Conservation (phyloP, 257 asterid species). For the Primulina eburnea region DNA sequence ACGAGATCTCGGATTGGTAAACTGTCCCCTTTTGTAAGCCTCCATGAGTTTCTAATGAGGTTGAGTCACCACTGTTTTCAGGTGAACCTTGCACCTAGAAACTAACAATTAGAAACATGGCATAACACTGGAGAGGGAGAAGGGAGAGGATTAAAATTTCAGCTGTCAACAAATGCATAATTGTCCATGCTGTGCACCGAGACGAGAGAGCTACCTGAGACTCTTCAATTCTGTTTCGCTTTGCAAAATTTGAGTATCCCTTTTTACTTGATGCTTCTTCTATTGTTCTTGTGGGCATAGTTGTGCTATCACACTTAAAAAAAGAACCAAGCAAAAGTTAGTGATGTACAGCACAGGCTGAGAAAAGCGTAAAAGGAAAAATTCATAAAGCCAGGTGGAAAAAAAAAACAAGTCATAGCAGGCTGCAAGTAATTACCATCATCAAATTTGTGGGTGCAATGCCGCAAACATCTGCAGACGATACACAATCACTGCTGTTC, state of each 20-base stretch:
- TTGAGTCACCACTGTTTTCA: conserved; percentile 24
- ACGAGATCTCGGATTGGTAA: conserved; percentile 11
- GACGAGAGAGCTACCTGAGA: conserved; percentile 29
- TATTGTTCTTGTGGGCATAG: conserved; percentile 9
- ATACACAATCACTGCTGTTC: conserved; percentile 10
- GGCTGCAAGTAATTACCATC: conserved; percentile 38
- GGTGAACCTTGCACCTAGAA: conserved; percentile 41
- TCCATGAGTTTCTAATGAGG: conserved; percentile 24
- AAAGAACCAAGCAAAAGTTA: conserved; percentile 16
- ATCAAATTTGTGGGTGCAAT: conserved; percentile 23
- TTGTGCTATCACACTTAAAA: conserved; percentile 29
- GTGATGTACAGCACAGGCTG: neutral
- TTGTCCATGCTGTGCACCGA: conserved; percentile 11
- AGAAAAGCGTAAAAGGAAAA: neutral
- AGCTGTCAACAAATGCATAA: neutral
- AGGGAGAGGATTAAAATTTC: neutral
- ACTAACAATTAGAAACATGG: neutral
- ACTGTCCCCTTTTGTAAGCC: conserved; percentile 20
- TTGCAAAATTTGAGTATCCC: conserved; percentile 7
- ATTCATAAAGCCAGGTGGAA: neutral
- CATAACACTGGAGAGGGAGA: conserved; percentile 7
- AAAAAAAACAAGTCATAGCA: neutral
- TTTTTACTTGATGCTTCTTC: conserved; percentile 24
- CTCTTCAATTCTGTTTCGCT: conserved; percentile 15
- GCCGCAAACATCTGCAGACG: conserved; percentile 28